Conservation (phyloP, 306 rosid species). For the Rosa persica region DNA sequence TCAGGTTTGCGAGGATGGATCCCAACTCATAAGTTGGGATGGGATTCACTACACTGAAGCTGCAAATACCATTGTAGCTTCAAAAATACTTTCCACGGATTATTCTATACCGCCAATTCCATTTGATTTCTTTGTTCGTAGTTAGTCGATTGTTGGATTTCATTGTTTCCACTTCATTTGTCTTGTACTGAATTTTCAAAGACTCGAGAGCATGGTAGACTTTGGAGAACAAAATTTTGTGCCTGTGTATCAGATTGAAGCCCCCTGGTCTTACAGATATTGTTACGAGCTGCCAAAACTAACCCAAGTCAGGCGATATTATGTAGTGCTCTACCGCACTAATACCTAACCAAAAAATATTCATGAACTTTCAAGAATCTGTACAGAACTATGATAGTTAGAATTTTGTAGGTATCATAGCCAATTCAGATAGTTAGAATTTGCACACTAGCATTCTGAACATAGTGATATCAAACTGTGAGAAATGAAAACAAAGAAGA, state of each 20-base stretch:
- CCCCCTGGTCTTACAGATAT: background rate
- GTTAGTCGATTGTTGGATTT: conserved; percentile 19
- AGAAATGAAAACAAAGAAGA: background rate
- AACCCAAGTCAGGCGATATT: background rate
- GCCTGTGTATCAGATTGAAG: background rate
- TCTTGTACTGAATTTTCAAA: background rate
- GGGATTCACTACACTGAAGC: conserved; percentile 78
- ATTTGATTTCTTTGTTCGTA: conserved; percentile 68
- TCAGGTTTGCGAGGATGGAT: conserved; percentile 63
- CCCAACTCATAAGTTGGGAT: conserved; percentile 71
- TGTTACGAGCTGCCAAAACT: background rate
- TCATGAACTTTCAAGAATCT: background rate
- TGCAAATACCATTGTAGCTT: conserved; percentile 64
- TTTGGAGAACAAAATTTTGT: background rate
- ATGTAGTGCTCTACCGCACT: background rate
- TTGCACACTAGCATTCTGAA: background rate
- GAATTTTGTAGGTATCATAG: background rate
- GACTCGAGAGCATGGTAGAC: background rate
- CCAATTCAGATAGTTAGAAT: background rate
- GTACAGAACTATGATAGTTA: background rate
- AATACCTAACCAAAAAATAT: background rate
- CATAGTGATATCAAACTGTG: background rate
- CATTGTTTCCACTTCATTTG: background rate
- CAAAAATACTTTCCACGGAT: conserved; percentile 55
- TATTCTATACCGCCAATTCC: conserved; percentile 66